Base-by-base conservation (phyloP, 2,329 filamentous ascomycete species). In the Thermothelomyces thermophilus region DNA sequence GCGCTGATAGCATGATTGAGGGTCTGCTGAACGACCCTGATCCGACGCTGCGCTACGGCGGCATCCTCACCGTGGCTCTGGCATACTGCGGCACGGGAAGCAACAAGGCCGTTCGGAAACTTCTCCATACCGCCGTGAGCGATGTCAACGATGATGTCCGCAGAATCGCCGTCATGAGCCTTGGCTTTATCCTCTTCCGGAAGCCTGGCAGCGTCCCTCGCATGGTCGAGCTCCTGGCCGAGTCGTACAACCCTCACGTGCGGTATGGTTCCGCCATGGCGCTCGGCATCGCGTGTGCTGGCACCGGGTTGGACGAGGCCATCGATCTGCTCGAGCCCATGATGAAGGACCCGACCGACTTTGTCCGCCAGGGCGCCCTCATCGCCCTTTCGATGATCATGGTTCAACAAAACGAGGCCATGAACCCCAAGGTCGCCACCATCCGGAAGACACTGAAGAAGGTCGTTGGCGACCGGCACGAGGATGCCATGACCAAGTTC, bases 401-500 rank as follows among this genome's bases (percentile, higher is more conserved):
- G 78, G 87, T 96, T n/a, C 93, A 98, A 71, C 93, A 97, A 68
- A 98, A 97, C 63, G 93, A 98, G 70, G 85, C 86, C 24, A 95
- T 96, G 88, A 98, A 97, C 70, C 90, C 93, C 61, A 96, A 97
- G 75, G 91, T 96, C 41, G 82, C 83, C 19, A 80, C 84, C 1
- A 90, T 97, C 58, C 85, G 93, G 61, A 96, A 96, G 74, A 90
- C 87, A 3, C 80, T 98, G 54, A 86, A 89, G 73, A 97, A 95
- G 76, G 89, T 96, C 50, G 83, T 97, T 20, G 83, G 86, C 34
- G 93, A 98, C 67, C 85, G 93, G 46, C 93, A 98, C 61, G 93
- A 98, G 68, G 93, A 98, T 73, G 93, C 93, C 53, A 97, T 98
- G 91, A 94, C 93, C 65, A 98, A 98, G 69, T 98, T 98, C 58